phyloP scores from a whole-genome alignment of 345 rosid genomes.

The Capsella bursapastoris region DNA sequence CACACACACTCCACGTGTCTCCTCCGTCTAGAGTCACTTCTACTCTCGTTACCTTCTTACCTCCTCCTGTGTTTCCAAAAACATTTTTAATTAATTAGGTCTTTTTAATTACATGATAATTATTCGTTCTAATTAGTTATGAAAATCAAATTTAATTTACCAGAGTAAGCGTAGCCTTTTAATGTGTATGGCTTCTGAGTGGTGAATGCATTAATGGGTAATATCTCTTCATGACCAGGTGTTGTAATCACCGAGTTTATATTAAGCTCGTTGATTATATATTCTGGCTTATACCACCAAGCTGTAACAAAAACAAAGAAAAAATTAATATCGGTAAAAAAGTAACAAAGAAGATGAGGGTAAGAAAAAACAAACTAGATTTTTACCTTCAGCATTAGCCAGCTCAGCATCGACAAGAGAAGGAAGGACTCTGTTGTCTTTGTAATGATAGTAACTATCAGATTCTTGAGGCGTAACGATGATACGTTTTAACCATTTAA shows the following conservation, averaged over 20 bases:
- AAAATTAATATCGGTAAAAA: background rate
- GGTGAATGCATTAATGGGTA: conserved; percentile 84
- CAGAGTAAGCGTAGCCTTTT: conserved; percentile 88
- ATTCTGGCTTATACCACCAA: conserved; percentile 96
- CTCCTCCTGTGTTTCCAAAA: conserved; percentile 62
- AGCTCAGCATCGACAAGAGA: conserved; percentile 87
- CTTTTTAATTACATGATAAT: background rate
- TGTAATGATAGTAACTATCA: conserved; percentile 74
- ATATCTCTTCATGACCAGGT: conserved; percentile 78
- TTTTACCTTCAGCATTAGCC: conserved; percentile 81
- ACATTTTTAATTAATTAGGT: background rate
- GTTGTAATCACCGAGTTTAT: conserved; percentile 91
- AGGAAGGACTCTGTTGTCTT: conserved; percentile 86
- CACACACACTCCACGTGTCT: conserved; percentile 88
- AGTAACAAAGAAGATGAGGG: background rate
- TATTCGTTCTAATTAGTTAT: background rate
- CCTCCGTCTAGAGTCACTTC: conserved; percentile 96
- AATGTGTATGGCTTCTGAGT: conserved; percentile 80
- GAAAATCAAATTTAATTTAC: conserved; percentile 41
- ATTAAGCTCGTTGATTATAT: conserved; percentile 84
- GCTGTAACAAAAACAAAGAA: conserved; percentile 44
- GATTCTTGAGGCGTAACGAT: conserved; percentile 78
- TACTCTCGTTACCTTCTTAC: conserved; percentile 92
- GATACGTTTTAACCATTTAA: conserved; percentile 86
- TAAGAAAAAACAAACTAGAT: background rate